phyloP scores from a whole-genome alignment of 1,139 yeast genomes.

The Sugiyamaella neomexicana region DNA sequence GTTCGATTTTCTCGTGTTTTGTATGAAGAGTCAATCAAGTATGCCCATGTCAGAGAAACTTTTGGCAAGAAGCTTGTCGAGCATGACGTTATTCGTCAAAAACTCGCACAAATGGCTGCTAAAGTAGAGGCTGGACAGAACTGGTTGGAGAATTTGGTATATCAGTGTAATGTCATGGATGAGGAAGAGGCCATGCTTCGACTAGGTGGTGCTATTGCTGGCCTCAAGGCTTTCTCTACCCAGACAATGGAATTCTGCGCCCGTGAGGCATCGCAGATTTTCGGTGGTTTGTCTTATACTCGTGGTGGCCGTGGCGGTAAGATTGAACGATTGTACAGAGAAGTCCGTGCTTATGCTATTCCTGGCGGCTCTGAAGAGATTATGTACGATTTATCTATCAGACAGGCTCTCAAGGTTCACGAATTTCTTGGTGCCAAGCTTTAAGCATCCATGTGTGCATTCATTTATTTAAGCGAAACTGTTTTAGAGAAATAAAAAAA shows the following conservation, averaged over 20 bases:
- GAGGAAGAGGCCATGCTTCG: slow-evolving; percentile 44
- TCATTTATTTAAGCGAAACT: not conserved
- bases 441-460: slow-evolving; percentile 24
- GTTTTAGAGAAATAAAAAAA: not conserved
- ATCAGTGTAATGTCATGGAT: slow-evolving; percentile 41
- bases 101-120: slow-evolving; percentile 47
- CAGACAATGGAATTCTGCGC: slow-evolving; percentile 47
- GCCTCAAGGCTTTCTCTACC: slow-evolving; percentile 46
- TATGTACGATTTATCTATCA: slow-evolving; percentile 45
- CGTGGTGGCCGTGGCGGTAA: slow-evolving; percentile 48
- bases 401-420: slow-evolving; percentile 46
- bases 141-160: slow-evolving; percentile 43
- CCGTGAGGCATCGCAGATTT: slow-evolving; percentile 48
- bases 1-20: slow-evolving; percentile 45
- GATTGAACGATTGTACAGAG: slow-evolving; percentile 47
- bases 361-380: slow-evolving; percentile 51
- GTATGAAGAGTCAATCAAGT: slow-evolving; percentile 45
- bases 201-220: slow-evolving; percentile 50
- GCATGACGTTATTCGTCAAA: slow-evolving; percentile 47
- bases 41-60: slow-evolving; percentile 47
- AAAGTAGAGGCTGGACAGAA: slow-evolving; percentile 44
- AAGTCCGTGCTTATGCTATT: slow-evolving; percentile 47
- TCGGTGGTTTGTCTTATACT: slow-evolving; percentile 48
- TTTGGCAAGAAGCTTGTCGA: slow-evolving; percentile 46
- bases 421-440: slow-evolving; percentile 44